Evolutionary conservation across 306 rosid genomes (phyloP).

Genomic region (Sicyos baderoa): DNA sequence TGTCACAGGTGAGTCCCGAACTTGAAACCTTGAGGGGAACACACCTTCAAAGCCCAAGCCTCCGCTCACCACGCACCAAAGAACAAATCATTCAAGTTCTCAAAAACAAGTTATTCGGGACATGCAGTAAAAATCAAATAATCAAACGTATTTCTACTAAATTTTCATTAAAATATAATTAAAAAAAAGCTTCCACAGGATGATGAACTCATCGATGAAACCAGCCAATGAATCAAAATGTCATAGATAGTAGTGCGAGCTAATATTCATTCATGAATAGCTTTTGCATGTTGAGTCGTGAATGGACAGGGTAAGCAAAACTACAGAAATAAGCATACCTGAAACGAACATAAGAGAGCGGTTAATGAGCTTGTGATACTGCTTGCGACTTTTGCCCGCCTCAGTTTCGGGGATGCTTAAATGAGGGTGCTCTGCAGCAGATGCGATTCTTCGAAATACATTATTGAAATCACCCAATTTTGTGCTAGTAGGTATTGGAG

Average conservation of each 20-base stretch:
- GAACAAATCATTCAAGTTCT: not conserved
- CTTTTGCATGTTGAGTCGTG: not conserved
- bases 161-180: no score
- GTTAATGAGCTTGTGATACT: conserved; percentile 59
- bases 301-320: not conserved
- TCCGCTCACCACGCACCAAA: not conserved
- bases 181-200: no score
- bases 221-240: not conserved
- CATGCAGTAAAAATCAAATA: no score
- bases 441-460: conserved; percentile 58
- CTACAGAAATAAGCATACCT: conserved; percentile 35
- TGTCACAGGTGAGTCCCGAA: no score
- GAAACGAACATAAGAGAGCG: conserved; percentile 81
- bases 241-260: not conserved
- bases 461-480: conserved; percentile 70
- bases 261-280: not conserved
- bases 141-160: no score
- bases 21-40: no score
- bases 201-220: not conserved
- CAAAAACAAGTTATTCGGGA: not conserved
- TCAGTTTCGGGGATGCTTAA: conserved; percentile 98
- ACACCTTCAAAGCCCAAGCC: no score
- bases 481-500: conserved; percentile 83
- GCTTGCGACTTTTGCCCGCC: conserved; percentile 94
- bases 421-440: conserved; percentile 93